A percentile compares a stretch with the other conserved stretches of the same genome.
Conservation (phyloP, 306 rosid genomes). For the Trifolium fragiferum region DNA sequence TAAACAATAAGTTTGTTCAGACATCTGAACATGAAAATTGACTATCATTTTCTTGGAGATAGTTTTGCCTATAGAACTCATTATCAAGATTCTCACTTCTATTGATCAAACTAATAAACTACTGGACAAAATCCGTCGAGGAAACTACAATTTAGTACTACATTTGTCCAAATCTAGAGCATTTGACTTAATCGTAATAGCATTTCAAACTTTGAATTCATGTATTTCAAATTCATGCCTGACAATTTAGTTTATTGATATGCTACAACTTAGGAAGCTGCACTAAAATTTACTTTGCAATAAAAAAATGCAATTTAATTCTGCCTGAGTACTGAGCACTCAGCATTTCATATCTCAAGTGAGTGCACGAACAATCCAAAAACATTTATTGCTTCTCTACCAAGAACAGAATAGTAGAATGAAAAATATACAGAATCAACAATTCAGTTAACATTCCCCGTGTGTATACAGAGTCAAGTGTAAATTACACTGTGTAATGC, state of each 20-base stretch:
- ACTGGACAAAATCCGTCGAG: background rate
- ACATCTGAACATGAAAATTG: background rate
- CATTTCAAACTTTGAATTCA: background rate
- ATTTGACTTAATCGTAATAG: background rate
- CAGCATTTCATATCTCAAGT: background rate
- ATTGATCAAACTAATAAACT: background rate
- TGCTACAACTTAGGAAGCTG: background rate
- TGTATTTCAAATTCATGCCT: background rate
- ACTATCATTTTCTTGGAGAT: background rate
- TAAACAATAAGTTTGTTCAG: background rate
- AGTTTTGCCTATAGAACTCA: background rate
- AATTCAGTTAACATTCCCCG: constrained; percentile 19
- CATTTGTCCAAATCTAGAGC: background rate
- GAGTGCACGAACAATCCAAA: background rate
- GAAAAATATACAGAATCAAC: constrained; percentile 3
- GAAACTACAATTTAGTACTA: background rate
- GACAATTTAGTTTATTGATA: background rate
- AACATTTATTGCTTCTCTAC: background rate
- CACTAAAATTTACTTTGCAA: background rate
- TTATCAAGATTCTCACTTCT: background rate
- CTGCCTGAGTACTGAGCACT: background rate
- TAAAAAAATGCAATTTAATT: background rate
- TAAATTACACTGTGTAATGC: too few species aligned
- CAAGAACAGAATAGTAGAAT: background rate
- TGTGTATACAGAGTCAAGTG: background rate